These are phyloP conservation scores for Chrysoporthe puriensis DNA, from an alignment of 2,329 filamentous ascomycete species.

Conservation along the genomic window DNA sequence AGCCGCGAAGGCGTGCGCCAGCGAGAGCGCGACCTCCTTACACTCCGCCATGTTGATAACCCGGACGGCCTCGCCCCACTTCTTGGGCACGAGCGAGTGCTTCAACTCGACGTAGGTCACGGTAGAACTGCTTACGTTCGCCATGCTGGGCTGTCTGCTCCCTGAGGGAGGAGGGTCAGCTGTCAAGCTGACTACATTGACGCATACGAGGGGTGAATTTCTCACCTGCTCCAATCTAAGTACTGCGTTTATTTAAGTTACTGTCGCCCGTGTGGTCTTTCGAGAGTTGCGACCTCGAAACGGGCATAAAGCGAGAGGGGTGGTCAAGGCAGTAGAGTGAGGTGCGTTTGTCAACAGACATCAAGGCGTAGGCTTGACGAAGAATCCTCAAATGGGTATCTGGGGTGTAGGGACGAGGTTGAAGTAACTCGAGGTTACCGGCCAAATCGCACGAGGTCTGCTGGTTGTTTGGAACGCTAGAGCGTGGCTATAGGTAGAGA, in stretches of 20 bases:
- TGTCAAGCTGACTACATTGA: background rate
- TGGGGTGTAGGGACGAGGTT: slow-evolving; percentile 24
- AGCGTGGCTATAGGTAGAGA: background rate
- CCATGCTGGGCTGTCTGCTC: slow-evolving; percentile 45
- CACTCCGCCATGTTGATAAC: slow-evolving; percentile 68
- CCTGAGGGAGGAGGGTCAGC: background rate
- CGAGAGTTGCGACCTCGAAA: slow-evolving; percentile 59
- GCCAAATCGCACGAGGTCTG: slow-evolving; percentile 1
- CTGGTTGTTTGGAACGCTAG: background rate
- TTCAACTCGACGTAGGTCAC: slow-evolving; percentile 39
- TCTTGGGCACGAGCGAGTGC: slow-evolving; percentile 55
- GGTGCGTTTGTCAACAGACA: slow-evolving; percentile 62
- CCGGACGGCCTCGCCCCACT: slow-evolving; percentile 62
- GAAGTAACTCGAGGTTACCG: slow-evolving; percentile 19
- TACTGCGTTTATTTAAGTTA: slow-evolving; percentile 57
- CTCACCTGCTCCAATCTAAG: slow-evolving; percentile 31
- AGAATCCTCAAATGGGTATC: slow-evolving; percentile 22
- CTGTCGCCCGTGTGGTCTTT: slow-evolving; percentile 60
- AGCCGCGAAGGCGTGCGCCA: slow-evolving; percentile 77
- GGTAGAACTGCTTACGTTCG: slow-evolving; percentile 40
- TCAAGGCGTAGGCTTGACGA: slow-evolving; percentile 51
- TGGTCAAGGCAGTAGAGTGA: slow-evolving; percentile 60
- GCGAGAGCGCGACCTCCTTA: slow-evolving; percentile 69
- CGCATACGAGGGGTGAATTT: background rate
- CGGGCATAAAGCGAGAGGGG: slow-evolving; percentile 60